Evolutionary conservation across 352 stramenopile species (phyloP), one percentile per base, ranked within the genome.

Genomic region (Aphanomyces stellatus): DNA sequence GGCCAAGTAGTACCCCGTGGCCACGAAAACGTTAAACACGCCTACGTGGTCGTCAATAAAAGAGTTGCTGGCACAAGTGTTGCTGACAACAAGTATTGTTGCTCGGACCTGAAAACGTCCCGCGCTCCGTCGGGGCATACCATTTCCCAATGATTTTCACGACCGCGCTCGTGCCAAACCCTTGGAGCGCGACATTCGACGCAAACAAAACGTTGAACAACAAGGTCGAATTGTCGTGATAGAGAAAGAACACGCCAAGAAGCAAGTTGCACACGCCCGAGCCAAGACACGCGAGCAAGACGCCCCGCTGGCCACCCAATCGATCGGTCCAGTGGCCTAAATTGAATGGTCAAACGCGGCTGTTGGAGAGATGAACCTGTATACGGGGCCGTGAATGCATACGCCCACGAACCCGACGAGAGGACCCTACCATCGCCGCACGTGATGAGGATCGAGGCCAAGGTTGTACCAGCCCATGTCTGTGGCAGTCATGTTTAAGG

Each of bases 21-120:
- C 88, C 51, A 90, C 76, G 74, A 90, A 84, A 62, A 84, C 78
- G 72, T 90, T 90, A 72, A 88, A 90, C 0, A 90, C 74, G 2
- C 80, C 49, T 57, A 57, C n/a, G n/a, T n/a, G n/a, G n/a, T n/a
- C n/a, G n/a, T n/a, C n/a, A n/a, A n/a, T n/a, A n/a, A n/a, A n/a
- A n/a, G n/a, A n/a, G n/a, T n/a, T n/a, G n/a, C n/a, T n/a, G n/a
- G 22, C 17, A 5, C 15, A 10, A 15, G 7, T 15, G 7, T 7
- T 42, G 35, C 35, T 15, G 7, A 51, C 24, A 22, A 46, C n/a
- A 22, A n/a, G 11, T n/a, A n/a, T n/a, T n/a, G 10, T 6, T 30
- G 49, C 4, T 4, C 2, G 3, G 31, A 57, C 49, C 82, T 0
- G 80, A 72, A 65, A 90, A 90, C 34, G 87, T 69, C 0, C 82